Evolutionary conservation across 163 green algal genomes (phyloP), one percentile per base, ranked within the genome.

Genomic region (Chlamydomonas reinhardtii): DNA sequence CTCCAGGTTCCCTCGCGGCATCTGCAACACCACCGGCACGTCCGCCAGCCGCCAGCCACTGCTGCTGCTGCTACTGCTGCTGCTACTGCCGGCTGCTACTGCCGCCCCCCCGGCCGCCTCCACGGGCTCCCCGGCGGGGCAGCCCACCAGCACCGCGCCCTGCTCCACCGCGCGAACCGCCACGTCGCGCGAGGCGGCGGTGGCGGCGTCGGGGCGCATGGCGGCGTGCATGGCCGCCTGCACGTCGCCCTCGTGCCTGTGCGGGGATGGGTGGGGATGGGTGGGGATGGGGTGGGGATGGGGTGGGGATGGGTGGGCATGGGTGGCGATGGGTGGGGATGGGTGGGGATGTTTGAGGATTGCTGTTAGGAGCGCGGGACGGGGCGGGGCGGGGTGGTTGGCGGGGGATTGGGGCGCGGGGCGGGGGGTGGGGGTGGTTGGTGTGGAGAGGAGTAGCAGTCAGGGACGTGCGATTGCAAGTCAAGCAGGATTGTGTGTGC

Each of bases 1-100:
- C 48, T 99, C 97, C 35, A 99, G 92, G 88, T 99, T 99, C 52
- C 97, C 97, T 0, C 97, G 94, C 27, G 95, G 95, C 93, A 98
- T 96, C 89, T 98, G 95, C 66, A 43, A 32, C 31, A 43, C 66
- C 22, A 31, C 66, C 31, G 31, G 11, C 77, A 70, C 77, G 6
- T 48, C 61, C 39, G 76, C 76, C 37, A 68, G 76, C 9, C 76
- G 43, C 14, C 25, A 31, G 70, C 24, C 19, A 11, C 9, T 5
- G 24, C 35, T 2, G 70, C 16, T 19, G 35, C 34, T 35, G 72
- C 4, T 1, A 27, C 1, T 54, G 71, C 11, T 15, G 56, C 56
- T 3, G 17, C 56, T 3, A 15, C 17, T 15, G 56, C 56, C 56
- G 56, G 56, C 56, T 19, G 56, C 59, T 16, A 4, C 59, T 8